Percentiles rank a stretch among this genome's conserved stretches.
Evolutionary conservation across 371 early-diverging fungal species (phyloP).

Genomic region (Mucor mucedo): DNA sequence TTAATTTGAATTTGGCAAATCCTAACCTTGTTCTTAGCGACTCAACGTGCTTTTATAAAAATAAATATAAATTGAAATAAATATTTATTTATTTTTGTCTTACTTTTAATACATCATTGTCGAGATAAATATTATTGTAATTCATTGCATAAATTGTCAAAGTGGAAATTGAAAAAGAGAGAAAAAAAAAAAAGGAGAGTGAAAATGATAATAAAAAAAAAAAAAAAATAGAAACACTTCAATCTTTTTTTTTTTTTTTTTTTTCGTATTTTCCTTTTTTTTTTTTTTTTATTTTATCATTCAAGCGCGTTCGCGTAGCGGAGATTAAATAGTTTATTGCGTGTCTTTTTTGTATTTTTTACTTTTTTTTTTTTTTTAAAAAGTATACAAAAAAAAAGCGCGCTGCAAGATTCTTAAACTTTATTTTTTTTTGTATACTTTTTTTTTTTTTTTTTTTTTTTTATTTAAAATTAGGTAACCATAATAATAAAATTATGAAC

Average conservation of each 20-base stretch:
- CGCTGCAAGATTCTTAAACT: neutral
- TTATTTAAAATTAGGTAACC: neutral
- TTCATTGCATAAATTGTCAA: slow-evolving; percentile 6
- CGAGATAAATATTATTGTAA: slow-evolving; percentile 7
- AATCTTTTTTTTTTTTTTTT: slow-evolving; percentile 5
- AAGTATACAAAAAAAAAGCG: slow-evolving; percentile 9
- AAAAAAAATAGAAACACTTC: neutral
- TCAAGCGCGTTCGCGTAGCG: slow-evolving; percentile 1
- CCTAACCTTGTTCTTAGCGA: slow-evolving; percentile 41
- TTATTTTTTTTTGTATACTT: neutral
- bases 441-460: slow-evolving; percentile 9
- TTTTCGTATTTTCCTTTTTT: slow-evolving; percentile 8
- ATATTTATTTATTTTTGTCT: neutral
- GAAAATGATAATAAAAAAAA: slow-evolving; percentile 5
- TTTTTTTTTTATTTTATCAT: neutral
- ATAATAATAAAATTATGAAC: neutral
- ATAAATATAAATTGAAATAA: neutral
- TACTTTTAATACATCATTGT: slow-evolving; percentile 13
- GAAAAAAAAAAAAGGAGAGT: neutral
- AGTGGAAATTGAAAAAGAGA: slow-evolving; percentile 2
- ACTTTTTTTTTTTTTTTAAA: neutral
- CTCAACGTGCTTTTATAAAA: slow-evolving; percentile 32
- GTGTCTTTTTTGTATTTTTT: neutral
- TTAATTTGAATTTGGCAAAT: slow-evolving; percentile 48
- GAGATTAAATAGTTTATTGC: neutral